A percentile compares a stretch with the other conserved stretches of the same genome.
Evolutionary conservation across 495 filamentous ascomycete genomes (phyloP).

Genomic region (Pyrenula massariospora): DNA sequence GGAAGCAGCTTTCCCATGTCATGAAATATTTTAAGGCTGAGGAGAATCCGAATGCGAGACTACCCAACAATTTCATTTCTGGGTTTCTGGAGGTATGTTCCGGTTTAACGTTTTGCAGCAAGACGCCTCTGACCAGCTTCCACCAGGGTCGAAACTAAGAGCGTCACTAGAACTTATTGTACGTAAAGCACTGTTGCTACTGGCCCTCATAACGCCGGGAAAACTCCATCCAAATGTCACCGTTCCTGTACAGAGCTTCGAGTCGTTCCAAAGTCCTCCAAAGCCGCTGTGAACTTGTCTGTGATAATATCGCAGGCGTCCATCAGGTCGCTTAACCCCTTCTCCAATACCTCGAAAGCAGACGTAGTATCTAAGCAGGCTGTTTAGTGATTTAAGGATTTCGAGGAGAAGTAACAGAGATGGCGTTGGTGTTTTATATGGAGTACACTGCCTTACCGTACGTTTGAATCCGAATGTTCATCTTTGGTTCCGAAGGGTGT

Average conservation of each 20-base stretch:
- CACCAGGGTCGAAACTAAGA: conserved; percentile 11
- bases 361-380: conserved; percentile 56
- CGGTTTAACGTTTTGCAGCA: neutral
- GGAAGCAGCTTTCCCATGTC: conserved; percentile 93
- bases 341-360: conserved; percentile 74
- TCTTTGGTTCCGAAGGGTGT: conserved; percentile 88
- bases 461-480: conserved; percentile 96
- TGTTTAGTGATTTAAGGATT: neutral
- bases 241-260: neutral
- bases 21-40: conserved; percentile 94
- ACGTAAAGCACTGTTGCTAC: no score
- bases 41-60: conserved; percentile 64
- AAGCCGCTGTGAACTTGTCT: conserved; percentile 64
- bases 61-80: conserved; percentile 80
- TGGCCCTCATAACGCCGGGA: neutral
- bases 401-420: conserved; percentile 4
- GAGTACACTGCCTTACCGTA: conserved; percentile 50
- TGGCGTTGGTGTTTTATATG: neutral
- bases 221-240: neutral
- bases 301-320: conserved; percentile 85
- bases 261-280: conserved; percentile 45
- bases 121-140: neutral
- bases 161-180: no score
- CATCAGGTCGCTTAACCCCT: conserved; percentile 77
- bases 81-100: conserved; percentile 69